These are phyloP conservation scores for Fistulinella cinereoalba DNA, from an alignment of 1,284 basidiomycete genomes.

Conservation along the genomic window DNA sequence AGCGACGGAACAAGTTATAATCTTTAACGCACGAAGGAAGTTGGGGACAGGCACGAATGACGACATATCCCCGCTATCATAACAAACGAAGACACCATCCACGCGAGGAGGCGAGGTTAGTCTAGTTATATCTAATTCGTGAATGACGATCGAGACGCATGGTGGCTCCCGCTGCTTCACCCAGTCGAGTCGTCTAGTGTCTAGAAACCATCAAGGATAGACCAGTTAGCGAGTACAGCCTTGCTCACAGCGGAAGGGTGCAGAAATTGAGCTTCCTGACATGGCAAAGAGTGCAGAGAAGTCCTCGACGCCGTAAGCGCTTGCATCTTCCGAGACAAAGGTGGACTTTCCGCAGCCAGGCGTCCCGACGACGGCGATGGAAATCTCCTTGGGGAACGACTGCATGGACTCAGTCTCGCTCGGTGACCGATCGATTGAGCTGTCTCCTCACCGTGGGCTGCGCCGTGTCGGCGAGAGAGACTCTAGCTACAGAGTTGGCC, in stretches of 20 bases:
- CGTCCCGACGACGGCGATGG: slow-evolving; percentile 66
- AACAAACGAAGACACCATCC: slow-evolving; percentile 72
- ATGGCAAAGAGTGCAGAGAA: slow-evolving; percentile 24
- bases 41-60: slow-evolving; percentile 64
- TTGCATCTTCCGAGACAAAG: slow-evolving; percentile 65
- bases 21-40: slow-evolving; percentile 53
- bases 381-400: slow-evolving; percentile 39
- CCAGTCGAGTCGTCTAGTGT: slow-evolving; percentile 34
- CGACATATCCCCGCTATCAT: slow-evolving; percentile 57
- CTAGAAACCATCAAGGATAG: slow-evolving; percentile 17
- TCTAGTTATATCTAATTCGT: slow-evolving; percentile 33
- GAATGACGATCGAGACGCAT: slow-evolving; percentile 30
- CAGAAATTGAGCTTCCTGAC: slow-evolving; percentile 34
- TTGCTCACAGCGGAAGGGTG: slow-evolving; percentile 45
- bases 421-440: slow-evolving; percentile 13
- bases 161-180: slow-evolving; percentile 32
- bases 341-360: slow-evolving; percentile 70
- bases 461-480: slow-evolving; percentile 38
- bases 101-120: slow-evolving; percentile 52
- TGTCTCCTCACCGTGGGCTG: slow-evolving; percentile 33
- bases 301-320: slow-evolving; percentile 43
- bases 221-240: slow-evolving; percentile 6
- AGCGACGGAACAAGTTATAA: slow-evolving; percentile 4
- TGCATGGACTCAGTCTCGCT: slow-evolving; percentile 22
- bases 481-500: slow-evolving; percentile 31